phyloP scores from a whole-genome alignment of 306 rosid genomes.

The apple (Malus domestica) region DNA sequence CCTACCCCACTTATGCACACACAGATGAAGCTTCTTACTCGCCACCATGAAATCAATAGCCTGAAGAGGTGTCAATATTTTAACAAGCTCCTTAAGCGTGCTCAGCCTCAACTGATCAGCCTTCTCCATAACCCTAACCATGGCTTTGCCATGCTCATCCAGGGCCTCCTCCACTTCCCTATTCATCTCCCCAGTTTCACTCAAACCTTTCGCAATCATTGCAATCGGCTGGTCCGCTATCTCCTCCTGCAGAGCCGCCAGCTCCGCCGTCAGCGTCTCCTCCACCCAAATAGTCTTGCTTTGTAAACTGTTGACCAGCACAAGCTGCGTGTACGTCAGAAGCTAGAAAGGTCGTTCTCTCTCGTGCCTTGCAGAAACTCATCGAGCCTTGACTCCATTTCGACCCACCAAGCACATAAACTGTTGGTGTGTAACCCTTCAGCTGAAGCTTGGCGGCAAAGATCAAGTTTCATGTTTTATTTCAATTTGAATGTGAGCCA shows the following conservation, averaged over 20 bases:
- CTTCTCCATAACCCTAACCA: slow-evolving; percentile 13
- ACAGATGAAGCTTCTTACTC: slow-evolving; percentile 35
- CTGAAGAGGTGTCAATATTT: slow-evolving; percentile 18
- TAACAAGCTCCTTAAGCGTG: slow-evolving; percentile 20
- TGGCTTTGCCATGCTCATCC: slow-evolving; percentile 10
- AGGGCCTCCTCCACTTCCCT: slow-evolving; percentile 14
- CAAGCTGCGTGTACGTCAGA: slow-evolving; percentile 3
- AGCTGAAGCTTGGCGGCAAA: too few relatives aligned
- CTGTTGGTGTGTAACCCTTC: too few relatives aligned
- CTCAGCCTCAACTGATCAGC: slow-evolving; percentile 24
- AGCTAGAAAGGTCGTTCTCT: neutral
- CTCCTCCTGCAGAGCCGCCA: slow-evolving; percentile 28
- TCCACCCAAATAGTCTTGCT: slow-evolving; percentile 18
- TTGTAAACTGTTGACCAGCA: slow-evolving; percentile 7
- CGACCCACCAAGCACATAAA: slow-evolving; percentile 14
- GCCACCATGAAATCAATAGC: slow-evolving; percentile 21
- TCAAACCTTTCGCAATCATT: slow-evolving; percentile 5
- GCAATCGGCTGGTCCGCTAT: slow-evolving; percentile 28
- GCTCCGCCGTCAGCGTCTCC: slow-evolving; percentile 12
- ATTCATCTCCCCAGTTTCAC: slow-evolving; percentile 2
- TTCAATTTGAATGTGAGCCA: too few relatives aligned
- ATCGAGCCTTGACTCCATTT: slow-evolving; percentile 4
- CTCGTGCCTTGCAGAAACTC: slow-evolving; percentile 2
- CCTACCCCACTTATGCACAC: slow-evolving; percentile 34
- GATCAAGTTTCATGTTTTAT: too few relatives aligned